Evolutionary conservation across 805 yeast genomes (phyloP), one percentile per base, ranked within the genome.

Genomic region (Kodamaea nitidulidarum): DNA sequence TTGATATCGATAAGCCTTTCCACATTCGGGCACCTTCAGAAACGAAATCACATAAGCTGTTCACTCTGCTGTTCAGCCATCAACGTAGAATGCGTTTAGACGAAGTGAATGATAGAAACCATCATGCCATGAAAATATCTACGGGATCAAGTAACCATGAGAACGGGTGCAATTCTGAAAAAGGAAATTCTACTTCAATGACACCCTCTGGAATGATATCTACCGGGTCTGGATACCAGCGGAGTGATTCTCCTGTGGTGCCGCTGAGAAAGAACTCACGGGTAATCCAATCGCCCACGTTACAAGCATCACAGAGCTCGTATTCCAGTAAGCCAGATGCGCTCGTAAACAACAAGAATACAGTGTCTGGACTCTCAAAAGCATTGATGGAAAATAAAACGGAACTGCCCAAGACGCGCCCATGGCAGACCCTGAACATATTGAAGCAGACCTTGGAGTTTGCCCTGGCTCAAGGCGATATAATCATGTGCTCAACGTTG

Each of bases 381-480:
- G 41, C 41, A 3, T 33, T 38, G 26, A 27, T 32, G 14, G 31
- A 31, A 12, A 17, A 18, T 16, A 31, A 40, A 11, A 26, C 47
- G 37, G 41, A 49, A 44, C 27, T 44, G 22, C 11, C 41, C 25
- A 35, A 32, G 17, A 30, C 37, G 27, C 47, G 46, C 21, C 87
- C 90, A 0, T 84, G 88, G 84, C 64, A 69, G 12, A 73, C 83
- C 2, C 59, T 65, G 6, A 60, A 56, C 34, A 54, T 84, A 41
- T 63, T 84, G 8, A 50, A 61, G 34, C 65, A 76, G 46, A 76
- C 80, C 0, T 57, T 77, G n/a, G 70, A 70, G 15, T 80, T 75
- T 57, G 74, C 82, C 31, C 54, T 73, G 4, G 56, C 57, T 7
- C 84, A 80, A 47, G 91, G 91, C 1, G 88, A 84, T 53, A 50